These are phyloP conservation scores for Chalaropsis thielavioides DNA, from an alignment of 2,329 filamentous ascomycete species.

Conservation along the genomic window DNA sequence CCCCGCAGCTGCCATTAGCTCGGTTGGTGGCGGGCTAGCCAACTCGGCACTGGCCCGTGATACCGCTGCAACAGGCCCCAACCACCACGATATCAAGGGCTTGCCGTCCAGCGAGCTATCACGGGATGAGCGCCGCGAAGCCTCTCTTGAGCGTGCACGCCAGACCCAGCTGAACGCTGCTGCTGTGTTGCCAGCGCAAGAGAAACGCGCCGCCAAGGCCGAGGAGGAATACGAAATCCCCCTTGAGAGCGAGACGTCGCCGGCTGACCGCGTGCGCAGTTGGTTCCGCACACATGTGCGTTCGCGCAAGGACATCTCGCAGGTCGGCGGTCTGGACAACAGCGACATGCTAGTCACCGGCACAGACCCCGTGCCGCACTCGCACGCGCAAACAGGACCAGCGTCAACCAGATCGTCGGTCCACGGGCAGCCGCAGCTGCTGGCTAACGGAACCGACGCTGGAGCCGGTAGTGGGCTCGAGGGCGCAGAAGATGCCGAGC, in stretches of 20 bases:
- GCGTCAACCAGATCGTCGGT: neutral
- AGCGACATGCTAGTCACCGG: slow-evolving; percentile 12
- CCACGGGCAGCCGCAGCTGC: neutral
- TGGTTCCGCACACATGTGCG: slow-evolving; percentile 14
- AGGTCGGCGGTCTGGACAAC: slow-evolving; percentile 12
- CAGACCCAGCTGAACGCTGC: slow-evolving; percentile 8
- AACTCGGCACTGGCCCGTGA: neutral
- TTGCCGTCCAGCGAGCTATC: neutral
- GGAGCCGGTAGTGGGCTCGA: neutral
- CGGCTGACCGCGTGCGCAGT: slow-evolving; percentile 12
- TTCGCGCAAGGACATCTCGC: slow-evolving; percentile 8
- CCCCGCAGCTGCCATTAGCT: slow-evolving; percentile 4
- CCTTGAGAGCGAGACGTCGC: slow-evolving; percentile 3
- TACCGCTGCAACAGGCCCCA: neutral
- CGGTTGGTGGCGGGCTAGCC: neutral
- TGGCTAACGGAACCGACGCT: neutral
- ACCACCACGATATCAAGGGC: neutral
- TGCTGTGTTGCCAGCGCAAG: neutral
- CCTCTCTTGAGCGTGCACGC: slow-evolving; percentile 10
- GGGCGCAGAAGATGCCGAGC: neutral
- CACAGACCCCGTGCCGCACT: slow-evolving; percentile 2
- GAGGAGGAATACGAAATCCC: slow-evolving; percentile 6
- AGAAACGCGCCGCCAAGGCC: neutral
- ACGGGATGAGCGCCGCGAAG: slow-evolving; percentile 10
- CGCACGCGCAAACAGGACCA: neutral